Evolutionary conservation across 2,329 filamentous ascomycete genomes (phyloP).

Genomic region (Aspergillus tamarii): DNA sequence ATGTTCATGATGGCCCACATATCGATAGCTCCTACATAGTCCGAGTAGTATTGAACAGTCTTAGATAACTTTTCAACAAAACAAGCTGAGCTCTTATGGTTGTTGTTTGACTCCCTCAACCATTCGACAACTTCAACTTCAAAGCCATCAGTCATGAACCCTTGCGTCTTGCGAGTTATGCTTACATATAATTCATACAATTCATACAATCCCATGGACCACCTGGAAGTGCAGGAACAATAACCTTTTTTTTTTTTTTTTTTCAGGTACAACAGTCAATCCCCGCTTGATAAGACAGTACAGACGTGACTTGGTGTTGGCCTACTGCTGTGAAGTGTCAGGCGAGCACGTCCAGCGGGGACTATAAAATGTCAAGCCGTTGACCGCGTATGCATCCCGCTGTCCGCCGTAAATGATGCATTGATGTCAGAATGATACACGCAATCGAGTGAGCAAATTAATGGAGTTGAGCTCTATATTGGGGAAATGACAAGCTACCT

Average conservation of each 20-base stretch:
- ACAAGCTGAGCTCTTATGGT: neutral
- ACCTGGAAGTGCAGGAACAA: neutral
- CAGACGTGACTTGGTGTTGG: neutral
- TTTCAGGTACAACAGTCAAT: too few species aligned
- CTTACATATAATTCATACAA: neutral
- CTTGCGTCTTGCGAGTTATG: neutral
- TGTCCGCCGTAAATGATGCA: neutral
- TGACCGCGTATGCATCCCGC: neutral
- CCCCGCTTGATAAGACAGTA: too few species aligned
- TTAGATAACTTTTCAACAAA: neutral
- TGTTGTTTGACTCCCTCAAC: neutral
- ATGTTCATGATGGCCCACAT: neutral
- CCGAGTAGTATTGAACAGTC: neutral
- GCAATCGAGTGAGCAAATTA: neutral
- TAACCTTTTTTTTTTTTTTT: too few species aligned
- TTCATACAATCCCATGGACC: neutral
- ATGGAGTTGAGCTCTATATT: neutral
- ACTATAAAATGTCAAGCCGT: neutral
- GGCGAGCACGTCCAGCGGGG: neutral
- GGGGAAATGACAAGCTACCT: neutral
- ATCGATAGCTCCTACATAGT: neutral
- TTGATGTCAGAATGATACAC: neutral
- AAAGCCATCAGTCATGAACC: neutral
- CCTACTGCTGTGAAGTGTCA: neutral
- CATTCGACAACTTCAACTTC: neutral